These are phyloP conservation scores for Fraxinus xanthoxyloides DNA, from an alignment of 305 asterid genomes.

Conservation along the genomic window DNA sequence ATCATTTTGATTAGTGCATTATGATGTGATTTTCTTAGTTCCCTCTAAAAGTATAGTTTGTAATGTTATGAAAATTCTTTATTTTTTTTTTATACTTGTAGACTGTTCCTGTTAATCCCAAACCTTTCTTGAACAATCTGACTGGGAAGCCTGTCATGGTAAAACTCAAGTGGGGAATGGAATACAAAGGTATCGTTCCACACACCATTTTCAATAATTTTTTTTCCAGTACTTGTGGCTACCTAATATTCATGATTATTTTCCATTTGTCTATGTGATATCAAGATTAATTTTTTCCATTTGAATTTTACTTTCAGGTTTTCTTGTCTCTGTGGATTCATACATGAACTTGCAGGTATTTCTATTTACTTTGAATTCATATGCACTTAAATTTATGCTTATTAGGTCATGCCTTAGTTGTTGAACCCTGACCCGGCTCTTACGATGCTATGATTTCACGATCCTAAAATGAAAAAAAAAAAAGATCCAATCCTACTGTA, in stretches of 20 bases:
- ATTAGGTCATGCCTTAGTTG: neutral
- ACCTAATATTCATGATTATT: neutral
- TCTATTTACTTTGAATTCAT: neutral
- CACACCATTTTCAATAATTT: neutral
- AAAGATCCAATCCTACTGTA: neutral
- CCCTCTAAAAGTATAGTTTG: neutral
- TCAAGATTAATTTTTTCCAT: conserved; percentile 2
- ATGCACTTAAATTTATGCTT: neutral
- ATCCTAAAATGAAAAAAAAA: neutral
- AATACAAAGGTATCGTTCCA: conserved; percentile 55
- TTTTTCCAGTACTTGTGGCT: neutral
- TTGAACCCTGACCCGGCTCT: neutral
- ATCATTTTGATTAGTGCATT: neutral
- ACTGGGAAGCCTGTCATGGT: conserved; percentile 82
- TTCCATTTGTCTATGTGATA: neutral
- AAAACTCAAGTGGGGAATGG: conserved; percentile 92
- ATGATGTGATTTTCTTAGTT: neutral
- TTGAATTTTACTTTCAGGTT: conserved; percentile 50
- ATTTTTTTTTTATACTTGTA: conserved; percentile 23
- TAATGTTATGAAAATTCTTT: conserved; percentile 9
- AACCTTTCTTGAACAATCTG: conserved; percentile 84
- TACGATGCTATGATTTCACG: neutral
- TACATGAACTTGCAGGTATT: conserved; percentile 89
- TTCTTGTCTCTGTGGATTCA: conserved; percentile 82
- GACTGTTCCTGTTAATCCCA: conserved; percentile 92